These are phyloP conservation scores for Botrytis pseudocinerea DNA, from an alignment of 2,329 filamentous ascomycete genomes.

Conservation along the genomic window DNA sequence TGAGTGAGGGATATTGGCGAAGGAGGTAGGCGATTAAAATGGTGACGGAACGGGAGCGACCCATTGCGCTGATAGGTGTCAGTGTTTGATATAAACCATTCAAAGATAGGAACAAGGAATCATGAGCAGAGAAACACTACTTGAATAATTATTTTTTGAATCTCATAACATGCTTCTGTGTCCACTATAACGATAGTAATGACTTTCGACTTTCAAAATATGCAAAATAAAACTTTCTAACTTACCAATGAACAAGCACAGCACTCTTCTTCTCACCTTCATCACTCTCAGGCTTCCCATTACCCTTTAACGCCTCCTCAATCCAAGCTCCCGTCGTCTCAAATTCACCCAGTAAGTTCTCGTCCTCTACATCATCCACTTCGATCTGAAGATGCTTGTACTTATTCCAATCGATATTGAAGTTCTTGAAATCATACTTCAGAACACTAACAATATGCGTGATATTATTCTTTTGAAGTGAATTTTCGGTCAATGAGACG, in stretches of 20 bases:
- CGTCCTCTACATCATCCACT: constrained; percentile 87
- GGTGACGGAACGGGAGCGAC: constrained; percentile 88
- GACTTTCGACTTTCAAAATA: not conserved
- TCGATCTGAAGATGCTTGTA: constrained; percentile 78
- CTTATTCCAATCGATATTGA: constrained; percentile 51
- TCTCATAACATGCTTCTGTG: too few species aligned
- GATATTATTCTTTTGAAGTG: constrained; percentile 71
- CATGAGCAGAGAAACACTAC: not conserved
- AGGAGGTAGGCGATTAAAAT: constrained; percentile 84
- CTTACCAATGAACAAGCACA: constrained; percentile 72
- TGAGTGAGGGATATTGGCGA: constrained; percentile 57
- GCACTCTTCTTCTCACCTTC: constrained; percentile 54
- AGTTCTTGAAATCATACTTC: constrained; percentile 57
- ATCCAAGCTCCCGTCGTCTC: constrained; percentile 81
- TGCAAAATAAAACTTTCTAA: constrained; percentile 34
- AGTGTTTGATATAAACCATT: constrained; percentile 13
- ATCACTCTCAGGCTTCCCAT: constrained; percentile 49
- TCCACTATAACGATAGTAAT: not conserved
- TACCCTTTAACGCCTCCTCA: constrained; percentile 65
- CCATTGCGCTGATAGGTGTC: constrained; percentile 72
- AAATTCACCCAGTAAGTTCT: constrained; percentile 81
- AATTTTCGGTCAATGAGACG: constrained; percentile 69
- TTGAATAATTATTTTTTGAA: not conserved
- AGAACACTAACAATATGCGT: constrained; percentile 89
- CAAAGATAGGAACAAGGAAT: not conserved